Conservation (phyloP, 2,329 filamentous ascomycete genomes). For the Fonsecaea pedrosoi region DNA sequence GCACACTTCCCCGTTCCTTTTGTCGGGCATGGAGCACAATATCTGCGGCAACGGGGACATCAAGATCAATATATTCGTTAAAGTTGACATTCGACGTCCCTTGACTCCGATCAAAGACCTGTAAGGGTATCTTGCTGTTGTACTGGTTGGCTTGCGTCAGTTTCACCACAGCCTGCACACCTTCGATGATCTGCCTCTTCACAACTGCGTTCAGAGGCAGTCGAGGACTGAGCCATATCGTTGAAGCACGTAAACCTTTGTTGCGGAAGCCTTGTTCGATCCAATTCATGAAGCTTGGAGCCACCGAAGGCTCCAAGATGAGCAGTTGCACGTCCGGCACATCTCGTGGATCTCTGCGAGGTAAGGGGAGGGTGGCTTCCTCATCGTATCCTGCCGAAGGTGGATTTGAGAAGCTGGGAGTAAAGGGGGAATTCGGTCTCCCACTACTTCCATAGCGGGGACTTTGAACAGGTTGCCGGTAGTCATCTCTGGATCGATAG, state of each 20-base stretch:
- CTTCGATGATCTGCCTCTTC: conserved; percentile 83
- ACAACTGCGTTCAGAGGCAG: conserved; percentile 81
- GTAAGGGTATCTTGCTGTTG: conserved; percentile 76
- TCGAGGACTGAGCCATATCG: conserved; percentile 78
- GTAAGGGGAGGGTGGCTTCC: conserved; percentile 72
- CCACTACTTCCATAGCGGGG: conserved; percentile 54
- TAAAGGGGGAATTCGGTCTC: conserved; percentile 70
- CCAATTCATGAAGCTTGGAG: conserved; percentile 78
- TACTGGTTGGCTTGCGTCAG: conserved; percentile 73
- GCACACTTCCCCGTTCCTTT: conserved; percentile 45
- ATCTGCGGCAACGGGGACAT: conserved; percentile 78
- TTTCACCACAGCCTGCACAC: conserved; percentile 83
- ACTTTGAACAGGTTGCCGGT: conserved; percentile 54
- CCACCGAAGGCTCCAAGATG: conserved; percentile 63
- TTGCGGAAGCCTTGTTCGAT: conserved; percentile 77
- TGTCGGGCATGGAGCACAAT: conserved; percentile 76
- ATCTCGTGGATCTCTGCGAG: conserved; percentile 73
- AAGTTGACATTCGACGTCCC: conserved; percentile 79
- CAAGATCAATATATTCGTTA: conserved; percentile 84
- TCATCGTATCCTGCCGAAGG: conserved; percentile 68
- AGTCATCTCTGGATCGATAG: conserved; percentile 70
- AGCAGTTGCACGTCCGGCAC: conserved; percentile 91
- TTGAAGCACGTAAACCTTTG: conserved; percentile 75
- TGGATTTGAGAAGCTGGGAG: conserved; percentile 69
- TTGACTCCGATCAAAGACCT: conserved; percentile 81